Conservation (phyloP, 768 basidiomycete genomes). For the Kwoniella shandongensis region DNA sequence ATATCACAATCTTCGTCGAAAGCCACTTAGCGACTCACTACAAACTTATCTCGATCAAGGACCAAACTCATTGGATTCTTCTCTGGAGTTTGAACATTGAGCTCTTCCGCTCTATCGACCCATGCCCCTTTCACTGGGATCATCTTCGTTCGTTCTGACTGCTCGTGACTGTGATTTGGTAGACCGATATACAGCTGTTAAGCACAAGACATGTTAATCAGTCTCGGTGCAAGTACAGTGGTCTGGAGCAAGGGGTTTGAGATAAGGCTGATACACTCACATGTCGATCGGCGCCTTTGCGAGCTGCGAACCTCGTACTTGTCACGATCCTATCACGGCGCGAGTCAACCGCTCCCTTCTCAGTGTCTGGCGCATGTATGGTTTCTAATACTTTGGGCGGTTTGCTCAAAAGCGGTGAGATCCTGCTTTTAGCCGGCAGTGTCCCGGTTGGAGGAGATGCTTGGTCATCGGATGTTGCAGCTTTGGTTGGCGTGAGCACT, state of each 20-base stretch:
- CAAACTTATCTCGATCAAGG: constrained; percentile 83
- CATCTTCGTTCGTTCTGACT: constrained; percentile 54
- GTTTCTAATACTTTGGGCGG: constrained; percentile 80
- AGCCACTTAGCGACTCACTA: constrained; percentile 57
- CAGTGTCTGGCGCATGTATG: constrained; percentile 83
- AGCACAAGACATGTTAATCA: background rate
- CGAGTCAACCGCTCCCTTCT: constrained; percentile 84
- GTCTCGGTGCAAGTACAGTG: constrained; percentile 1
- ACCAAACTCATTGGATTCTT: constrained; percentile 96
- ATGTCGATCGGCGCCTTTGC: constrained; percentile 76
- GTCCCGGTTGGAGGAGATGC: too few species aligned
- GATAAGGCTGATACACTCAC: too few species aligned
- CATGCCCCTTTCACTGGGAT: constrained; percentile 73
- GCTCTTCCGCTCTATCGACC: constrained; percentile 61
- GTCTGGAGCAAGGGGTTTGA: too few species aligned
- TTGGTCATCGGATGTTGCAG: too few species aligned
- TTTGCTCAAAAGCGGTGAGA: constrained; percentile 60
- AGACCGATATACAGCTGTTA: constrained; percentile 35
- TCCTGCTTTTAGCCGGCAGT: too few species aligned
- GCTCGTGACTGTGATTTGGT: constrained; percentile 28
- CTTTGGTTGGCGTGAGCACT: too few species aligned
- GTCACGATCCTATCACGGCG: constrained; percentile 79
- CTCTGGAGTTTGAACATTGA: constrained; percentile 71
- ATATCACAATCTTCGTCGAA: background rate
- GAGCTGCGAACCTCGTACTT: constrained; percentile 80